phyloP scores from a whole-genome alignment of 164 flowering plant species.

The Tinospora cordifolia region DNA sequence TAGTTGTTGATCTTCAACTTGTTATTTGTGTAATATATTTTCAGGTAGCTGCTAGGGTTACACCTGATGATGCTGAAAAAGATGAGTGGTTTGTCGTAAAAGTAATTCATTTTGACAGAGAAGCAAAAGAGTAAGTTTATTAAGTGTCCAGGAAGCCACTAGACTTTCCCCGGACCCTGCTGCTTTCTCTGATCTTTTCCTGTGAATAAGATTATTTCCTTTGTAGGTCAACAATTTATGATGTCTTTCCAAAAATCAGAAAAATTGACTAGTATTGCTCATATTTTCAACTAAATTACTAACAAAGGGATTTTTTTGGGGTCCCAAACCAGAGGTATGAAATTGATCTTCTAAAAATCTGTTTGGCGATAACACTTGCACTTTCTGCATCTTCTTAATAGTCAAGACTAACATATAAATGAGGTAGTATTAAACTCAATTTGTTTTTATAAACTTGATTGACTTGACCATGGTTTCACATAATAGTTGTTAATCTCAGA shows the following conservation, averaged over 20 bases:
- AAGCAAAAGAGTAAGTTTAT: constrained; percentile 77
- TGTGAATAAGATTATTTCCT: neutral
- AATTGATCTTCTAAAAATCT: neutral
- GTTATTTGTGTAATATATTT: constrained; percentile 12
- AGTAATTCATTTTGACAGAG: constrained; percentile 82
- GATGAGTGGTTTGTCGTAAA: constrained; percentile 98
- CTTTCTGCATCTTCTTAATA: neutral
- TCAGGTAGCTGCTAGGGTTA: constrained; percentile 93
- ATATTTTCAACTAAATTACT: neutral
- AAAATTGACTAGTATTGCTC: neutral
- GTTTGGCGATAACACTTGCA: neutral
- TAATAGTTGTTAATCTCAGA: no score
- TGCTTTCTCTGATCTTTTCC: neutral
- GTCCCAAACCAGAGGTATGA: neutral
- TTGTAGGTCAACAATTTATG: neutral
- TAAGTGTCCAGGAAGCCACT: neutral
- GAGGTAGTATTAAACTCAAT: no score
- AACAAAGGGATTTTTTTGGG: neutral
- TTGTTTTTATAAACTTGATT: no score
- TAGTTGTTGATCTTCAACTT: constrained; percentile 8
- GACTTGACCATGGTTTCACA: no score
- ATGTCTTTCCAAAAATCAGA: neutral
- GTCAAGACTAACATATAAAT: no score
- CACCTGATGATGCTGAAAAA: constrained; percentile 68
- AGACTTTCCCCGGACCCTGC: neutral